These are phyloP conservation scores for Colletotrichum camelliae DNA, from an alignment of 2,329 filamentous ascomycete genomes.

Conservation along the genomic window DNA sequence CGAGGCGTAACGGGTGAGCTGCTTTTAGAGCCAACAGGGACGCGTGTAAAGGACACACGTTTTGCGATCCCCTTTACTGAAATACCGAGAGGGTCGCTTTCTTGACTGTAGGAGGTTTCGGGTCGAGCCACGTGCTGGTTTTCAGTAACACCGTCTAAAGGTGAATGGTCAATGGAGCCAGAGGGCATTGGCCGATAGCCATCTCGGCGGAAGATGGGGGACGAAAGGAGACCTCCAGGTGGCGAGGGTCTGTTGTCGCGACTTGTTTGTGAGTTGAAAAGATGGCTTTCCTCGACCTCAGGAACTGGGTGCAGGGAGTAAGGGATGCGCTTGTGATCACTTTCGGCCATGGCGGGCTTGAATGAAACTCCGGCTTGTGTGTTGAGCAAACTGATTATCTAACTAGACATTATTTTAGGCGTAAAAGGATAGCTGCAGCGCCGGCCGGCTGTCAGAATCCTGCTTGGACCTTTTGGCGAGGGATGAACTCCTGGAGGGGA, in stretches of 20 bases:
- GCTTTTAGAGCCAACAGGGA: conserved; percentile 21
- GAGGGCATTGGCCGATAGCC: conserved; percentile 6
- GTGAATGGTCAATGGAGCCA: conserved; percentile 12
- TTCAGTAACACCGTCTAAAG: not conserved
- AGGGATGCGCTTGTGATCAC: not conserved
- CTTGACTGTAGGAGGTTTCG: not conserved
- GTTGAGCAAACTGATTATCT: not conserved
- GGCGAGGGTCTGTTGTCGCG: not conserved
- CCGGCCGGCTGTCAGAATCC: not conserved
- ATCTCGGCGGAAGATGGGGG: not conserved
- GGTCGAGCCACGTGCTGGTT: not conserved
- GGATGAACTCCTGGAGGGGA: not conserved
- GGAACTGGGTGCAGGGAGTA: not conserved
- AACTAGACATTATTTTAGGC: not conserved
- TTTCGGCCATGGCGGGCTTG: not conserved
- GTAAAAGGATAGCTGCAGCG: not conserved
- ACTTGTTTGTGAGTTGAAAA: not conserved
- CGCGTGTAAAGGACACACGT: not conserved
- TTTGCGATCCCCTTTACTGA: not conserved
- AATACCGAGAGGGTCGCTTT: not conserved
- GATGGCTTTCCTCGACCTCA: conserved; percentile 6
- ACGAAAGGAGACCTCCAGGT: not conserved
- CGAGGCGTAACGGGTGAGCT: not conserved
- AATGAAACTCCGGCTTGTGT: not conserved
- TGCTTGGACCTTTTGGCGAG: not conserved